A percentile compares a stretch with the other conserved stretches of the same genome.
Evolutionary conservation across 2,329 filamentous ascomycete genomes (phyloP).

Genomic region (Tolypocladium ophioglossoides): DNA sequence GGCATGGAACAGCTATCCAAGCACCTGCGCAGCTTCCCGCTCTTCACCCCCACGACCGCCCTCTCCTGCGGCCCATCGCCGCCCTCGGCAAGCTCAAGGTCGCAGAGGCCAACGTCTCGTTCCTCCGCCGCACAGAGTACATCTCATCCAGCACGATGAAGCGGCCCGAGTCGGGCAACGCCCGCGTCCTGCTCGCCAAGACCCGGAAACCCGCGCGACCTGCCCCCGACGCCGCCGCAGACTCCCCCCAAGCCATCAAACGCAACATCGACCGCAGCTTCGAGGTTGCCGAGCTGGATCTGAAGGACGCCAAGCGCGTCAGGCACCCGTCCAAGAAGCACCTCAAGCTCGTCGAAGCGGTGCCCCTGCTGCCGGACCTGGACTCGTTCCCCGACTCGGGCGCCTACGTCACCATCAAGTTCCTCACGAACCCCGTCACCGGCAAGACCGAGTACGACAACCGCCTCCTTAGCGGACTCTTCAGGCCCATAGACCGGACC

Average conservation of each 20-base stretch:
- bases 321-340: constrained; percentile 49
- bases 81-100: constrained; percentile 76
- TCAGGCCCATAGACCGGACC: constrained; percentile 48
- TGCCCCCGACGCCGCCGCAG: constrained; percentile 48
- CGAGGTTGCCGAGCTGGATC: constrained; percentile 38
- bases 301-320: constrained; percentile 42
- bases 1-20: constrained; percentile 56
- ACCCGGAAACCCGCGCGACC: constrained; percentile 24
- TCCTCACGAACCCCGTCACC: constrained; percentile 52
- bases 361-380: constrained; percentile 53
- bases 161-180: constrained; percentile 34
- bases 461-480: constrained; percentile 49
- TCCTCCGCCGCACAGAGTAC: constrained; percentile 93
- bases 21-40: constrained; percentile 59
- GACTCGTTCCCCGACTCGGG: constrained; percentile 61
- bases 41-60: constrained; percentile 74
- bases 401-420: constrained; percentile 60
- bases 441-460: constrained; percentile 42
- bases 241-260: constrained; percentile 56
- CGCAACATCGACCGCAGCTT: constrained; percentile 57
- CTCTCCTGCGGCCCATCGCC: constrained; percentile 72
- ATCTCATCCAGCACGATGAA: constrained; percentile 56
- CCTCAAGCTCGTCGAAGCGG: constrained; percentile 47
- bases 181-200: constrained; percentile 24
- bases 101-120: constrained; percentile 71